These are phyloP conservation scores for Sordariomycetes sp. DNA, from an alignment of 2,329 filamentous ascomycete species.

Conservation along the genomic window DNA sequence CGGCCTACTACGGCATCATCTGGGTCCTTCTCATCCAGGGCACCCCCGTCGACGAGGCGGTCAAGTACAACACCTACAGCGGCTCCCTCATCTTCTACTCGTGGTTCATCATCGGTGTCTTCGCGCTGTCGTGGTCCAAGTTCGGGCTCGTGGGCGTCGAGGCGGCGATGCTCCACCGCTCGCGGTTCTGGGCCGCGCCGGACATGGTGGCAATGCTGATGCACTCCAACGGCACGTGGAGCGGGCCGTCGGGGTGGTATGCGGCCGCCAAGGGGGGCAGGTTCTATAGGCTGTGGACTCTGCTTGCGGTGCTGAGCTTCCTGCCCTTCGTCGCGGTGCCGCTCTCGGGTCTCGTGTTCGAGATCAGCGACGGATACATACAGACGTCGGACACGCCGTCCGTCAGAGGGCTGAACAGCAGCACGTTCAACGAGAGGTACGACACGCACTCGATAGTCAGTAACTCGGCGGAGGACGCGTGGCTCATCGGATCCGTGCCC, in stretches of 20 bases:
- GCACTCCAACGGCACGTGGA: conserved; percentile 7
- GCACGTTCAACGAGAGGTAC: neutral
- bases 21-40: conserved; percentile 3
- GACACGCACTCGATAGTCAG: neutral
- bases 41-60: neutral
- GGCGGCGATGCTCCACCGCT: conserved; percentile 7
- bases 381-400: neutral
- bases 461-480: neutral
- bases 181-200: neutral
- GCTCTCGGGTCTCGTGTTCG: conserved; percentile 7
- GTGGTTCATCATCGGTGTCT: conserved; percentile 10
- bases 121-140: conserved; percentile 8
- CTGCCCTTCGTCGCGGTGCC: conserved; percentile 8
- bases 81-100: conserved; percentile 7
- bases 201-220: conserved; percentile 4
- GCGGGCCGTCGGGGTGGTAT: conserved; percentile 8
- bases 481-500: conserved; percentile 3
- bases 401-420: conserved; percentile 4
- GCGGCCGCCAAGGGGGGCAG: neutral
- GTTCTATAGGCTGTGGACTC: conserved; percentile 5
- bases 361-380: conserved; percentile 9
- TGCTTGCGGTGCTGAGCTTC: conserved; percentile 6
- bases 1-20: conserved; percentile 4
- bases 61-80: conserved; percentile 5
- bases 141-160: conserved; percentile 8